Percentiles rank a stretch among this genome's conserved stretches.
phyloP scores from a whole-genome alignment of 169 alveolate species.

The Sarcocystis neurona region DNA sequence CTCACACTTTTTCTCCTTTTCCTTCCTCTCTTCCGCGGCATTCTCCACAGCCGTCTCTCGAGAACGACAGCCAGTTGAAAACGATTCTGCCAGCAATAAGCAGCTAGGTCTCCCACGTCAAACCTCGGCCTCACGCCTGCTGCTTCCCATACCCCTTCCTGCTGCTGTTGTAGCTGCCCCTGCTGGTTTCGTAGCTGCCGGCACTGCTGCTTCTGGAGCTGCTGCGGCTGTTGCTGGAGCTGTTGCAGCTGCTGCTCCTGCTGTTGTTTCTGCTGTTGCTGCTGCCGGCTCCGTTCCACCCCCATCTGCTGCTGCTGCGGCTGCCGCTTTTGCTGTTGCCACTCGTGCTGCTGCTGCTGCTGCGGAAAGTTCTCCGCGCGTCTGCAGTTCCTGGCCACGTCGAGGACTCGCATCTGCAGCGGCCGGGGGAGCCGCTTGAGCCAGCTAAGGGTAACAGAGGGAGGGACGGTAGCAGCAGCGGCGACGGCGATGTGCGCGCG shows the following conservation, averaged over 20 bases:
- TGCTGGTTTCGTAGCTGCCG: neutral
- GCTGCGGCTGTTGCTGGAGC: neutral
- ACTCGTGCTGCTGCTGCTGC: neutral
- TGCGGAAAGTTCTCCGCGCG: neutral
- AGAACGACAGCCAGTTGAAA: neutral
- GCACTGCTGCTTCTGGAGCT: neutral
- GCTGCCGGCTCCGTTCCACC: neutral
- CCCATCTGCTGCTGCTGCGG: neutral
- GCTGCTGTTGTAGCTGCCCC: too few species aligned
- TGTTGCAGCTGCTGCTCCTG: neutral
- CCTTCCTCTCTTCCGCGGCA: neutral
- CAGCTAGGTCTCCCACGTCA: neutral
- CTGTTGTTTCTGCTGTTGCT: neutral
- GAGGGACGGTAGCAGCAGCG: neutral
- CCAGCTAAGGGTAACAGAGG: neutral
- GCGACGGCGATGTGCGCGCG: neutral
- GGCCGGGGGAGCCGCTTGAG: neutral
- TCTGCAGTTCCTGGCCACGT: neutral
- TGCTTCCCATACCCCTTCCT: neutral
- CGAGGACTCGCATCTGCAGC: neutral
- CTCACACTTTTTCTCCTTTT: too few species aligned
- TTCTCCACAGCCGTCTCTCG: neutral
- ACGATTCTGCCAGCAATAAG: neutral
- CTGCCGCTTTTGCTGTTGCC: neutral
- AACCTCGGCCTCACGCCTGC: slow-evolving; percentile 16